phyloP scores from a whole-genome alignment of 805 yeast genomes.

The Schizosaccharomyces pombe region DNA sequence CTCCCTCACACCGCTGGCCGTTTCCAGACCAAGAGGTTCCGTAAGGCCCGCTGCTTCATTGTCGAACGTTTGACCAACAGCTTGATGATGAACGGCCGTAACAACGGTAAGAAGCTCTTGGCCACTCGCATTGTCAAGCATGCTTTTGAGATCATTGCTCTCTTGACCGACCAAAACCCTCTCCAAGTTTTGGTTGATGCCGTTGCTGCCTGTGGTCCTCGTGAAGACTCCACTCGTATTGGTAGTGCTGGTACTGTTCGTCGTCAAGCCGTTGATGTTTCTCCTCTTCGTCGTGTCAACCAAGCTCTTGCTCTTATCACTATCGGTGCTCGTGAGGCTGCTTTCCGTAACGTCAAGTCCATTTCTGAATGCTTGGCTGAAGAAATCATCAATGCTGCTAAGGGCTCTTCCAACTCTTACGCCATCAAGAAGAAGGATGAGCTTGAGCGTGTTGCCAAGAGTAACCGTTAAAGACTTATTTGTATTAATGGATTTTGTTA shows the following conservation, averaged over 20 bases:
- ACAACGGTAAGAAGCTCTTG: slow-evolving; percentile 99
- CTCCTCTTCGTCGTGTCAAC: slow-evolving; percentile 99
- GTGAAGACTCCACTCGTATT: slow-evolving; percentile 99
- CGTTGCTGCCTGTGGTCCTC: slow-evolving; percentile 98
- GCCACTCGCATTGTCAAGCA: slow-evolving; percentile 99
- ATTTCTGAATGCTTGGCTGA: slow-evolving; percentile 99
- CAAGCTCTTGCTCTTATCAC: slow-evolving; percentile 95
- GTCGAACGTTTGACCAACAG: slow-evolving; percentile 98
- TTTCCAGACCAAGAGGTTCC: slow-evolving; percentile 97
- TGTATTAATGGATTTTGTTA: neutral
- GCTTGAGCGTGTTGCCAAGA: slow-evolving; percentile 99
- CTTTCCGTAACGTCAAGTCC: slow-evolving; percentile 99
- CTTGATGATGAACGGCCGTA: slow-evolving; percentile 99
- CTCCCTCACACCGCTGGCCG: slow-evolving; percentile 99
- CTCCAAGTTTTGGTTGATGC: slow-evolving; percentile 98
- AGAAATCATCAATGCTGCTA: slow-evolving; percentile 99
- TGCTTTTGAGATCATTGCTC: slow-evolving; percentile 92
- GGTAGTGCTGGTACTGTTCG: slow-evolving; percentile 99
- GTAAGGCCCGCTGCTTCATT: slow-evolving; percentile 99
- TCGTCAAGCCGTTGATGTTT: slow-evolving; percentile 99
- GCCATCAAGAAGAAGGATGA: slow-evolving; percentile 99
- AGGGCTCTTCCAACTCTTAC: slow-evolving; percentile 99
- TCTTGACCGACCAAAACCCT: slow-evolving; percentile 97
- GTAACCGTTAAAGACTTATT: slow-evolving; percentile 69
- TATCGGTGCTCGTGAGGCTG: slow-evolving; percentile 97